phyloP scores from a whole-genome alignment of 1,284 basidiomycete genomes.

The Cutaneotrichosporon dermatis region DNA sequence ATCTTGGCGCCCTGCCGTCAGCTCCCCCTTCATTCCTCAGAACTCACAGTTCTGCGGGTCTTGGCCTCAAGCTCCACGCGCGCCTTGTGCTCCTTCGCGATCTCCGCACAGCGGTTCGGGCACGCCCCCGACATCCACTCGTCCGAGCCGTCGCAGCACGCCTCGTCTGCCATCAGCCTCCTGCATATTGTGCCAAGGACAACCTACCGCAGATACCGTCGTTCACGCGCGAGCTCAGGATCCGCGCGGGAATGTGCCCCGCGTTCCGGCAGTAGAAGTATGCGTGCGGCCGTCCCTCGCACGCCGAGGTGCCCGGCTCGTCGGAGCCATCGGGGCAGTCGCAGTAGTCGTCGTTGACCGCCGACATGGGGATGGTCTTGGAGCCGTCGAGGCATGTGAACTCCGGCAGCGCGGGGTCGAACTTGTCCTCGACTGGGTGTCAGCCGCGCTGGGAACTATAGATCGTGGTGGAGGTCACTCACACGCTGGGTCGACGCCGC shows the following conservation, averaged over 20 bases:
- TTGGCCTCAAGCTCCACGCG: slow-evolving; percentile 67
- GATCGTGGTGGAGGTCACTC: background rate
- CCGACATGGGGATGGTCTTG: slow-evolving; percentile 56
- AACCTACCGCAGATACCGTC: slow-evolving; percentile 84
- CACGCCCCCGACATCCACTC: slow-evolving; percentile 69
- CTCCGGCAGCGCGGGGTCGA: slow-evolving; percentile 4
- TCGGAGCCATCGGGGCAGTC: slow-evolving; percentile 91
- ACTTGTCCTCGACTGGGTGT: slow-evolving; percentile 18
- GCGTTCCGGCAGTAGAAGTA: slow-evolving; percentile 83
- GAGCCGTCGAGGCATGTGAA: slow-evolving; percentile 45
- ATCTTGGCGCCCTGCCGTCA: slow-evolving; percentile 75
- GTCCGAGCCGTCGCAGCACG: slow-evolving; percentile 98
- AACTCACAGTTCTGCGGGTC: slow-evolving; percentile 68
- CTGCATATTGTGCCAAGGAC: background rate
- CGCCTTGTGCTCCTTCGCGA: slow-evolving; percentile 66
- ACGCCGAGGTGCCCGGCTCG: slow-evolving; percentile 89
- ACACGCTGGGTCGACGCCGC: slow-evolving; percentile 20
- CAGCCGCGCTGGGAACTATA: background rate
- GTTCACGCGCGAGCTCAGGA: slow-evolving; percentile 79
- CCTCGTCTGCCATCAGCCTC: slow-evolving; percentile 60
- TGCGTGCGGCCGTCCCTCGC: slow-evolving; percentile 55
- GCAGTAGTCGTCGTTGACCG: slow-evolving; percentile 92
- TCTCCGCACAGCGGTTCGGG: slow-evolving; percentile 68
- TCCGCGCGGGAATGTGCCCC: slow-evolving; percentile 76
- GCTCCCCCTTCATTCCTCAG: background rate